These are phyloP conservation scores for Neoboletus brunneissimus DNA, from an alignment of 768 basidiomycete genomes.

Conservation along the genomic window DNA sequence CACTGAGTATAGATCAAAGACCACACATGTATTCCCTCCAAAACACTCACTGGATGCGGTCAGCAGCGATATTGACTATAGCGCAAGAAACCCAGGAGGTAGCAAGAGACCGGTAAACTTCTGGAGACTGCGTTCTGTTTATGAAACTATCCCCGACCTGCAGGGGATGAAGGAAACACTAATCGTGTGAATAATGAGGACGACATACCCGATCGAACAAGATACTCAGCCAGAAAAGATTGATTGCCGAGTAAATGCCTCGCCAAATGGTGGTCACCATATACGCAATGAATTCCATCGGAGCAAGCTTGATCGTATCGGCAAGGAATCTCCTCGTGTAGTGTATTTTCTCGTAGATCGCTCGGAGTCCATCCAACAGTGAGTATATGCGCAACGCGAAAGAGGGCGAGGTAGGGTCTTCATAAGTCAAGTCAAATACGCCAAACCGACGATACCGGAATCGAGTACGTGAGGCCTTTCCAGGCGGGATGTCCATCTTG, in stretches of 20 bases:
- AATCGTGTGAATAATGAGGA: neutral
- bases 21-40: neutral
- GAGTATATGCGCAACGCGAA: neutral
- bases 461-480: neutral
- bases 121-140: neutral
- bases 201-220: slow-evolving; percentile 28
- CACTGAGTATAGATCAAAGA: slow-evolving; percentile 13
- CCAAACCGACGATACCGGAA: slow-evolving; percentile 19
- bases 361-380: neutral
- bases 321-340: slow-evolving; percentile 6
- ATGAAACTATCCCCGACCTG: slow-evolving; percentile 16
- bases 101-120: slow-evolving; percentile 21
- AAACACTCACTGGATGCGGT: slow-evolving; percentile 21
- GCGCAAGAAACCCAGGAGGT: slow-evolving; percentile 28
- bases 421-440: slow-evolving; percentile 24
- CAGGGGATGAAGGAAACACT: neutral
- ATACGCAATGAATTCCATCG: slow-evolving; percentile 19
- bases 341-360: neutral
- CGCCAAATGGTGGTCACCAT: slow-evolving; percentile 31
- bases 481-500: neutral
- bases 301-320: slow-evolving; percentile 23
- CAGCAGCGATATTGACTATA: slow-evolving; percentile 21
- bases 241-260: slow-evolving; percentile 33
- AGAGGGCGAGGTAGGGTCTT: slow-evolving; percentile 4
- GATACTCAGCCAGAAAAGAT: slow-evolving; percentile 34